Base-by-base conservation (phyloP, 2,329 filamentous ascomycete species). In the Colletotrichum sidae region DNA sequence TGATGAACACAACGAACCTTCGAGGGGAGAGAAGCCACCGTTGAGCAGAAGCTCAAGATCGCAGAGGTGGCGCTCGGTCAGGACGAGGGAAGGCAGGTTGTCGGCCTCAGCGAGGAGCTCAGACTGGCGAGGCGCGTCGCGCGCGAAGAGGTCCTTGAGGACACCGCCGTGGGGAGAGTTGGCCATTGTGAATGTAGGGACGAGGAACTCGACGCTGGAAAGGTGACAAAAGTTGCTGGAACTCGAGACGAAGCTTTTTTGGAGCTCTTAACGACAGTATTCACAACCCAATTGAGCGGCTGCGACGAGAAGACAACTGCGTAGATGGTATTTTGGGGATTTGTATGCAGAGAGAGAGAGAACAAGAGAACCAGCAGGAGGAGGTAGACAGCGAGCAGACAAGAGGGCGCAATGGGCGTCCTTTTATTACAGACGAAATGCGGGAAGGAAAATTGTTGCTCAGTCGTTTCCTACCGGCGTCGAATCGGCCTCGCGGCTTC, bases 31-130 rank as follows among this genome's bases (percentile, higher is more conserved):
- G 85, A 99, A 99, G 70, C 96, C 96, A 78, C 96, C 96, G 80
- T 94, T 98, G 80, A 99, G 90, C 76, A 99, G 94, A 81, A 99
- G 83, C 83, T 99, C 96, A 71, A 99, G 87, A 86, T 99, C 96
- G 82, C 96, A 99, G 54, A 99, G 90, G 82, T 99, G 96, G 75
- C 96, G 90, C 86, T 99, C 96, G 55, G 88, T 92, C 71, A 99
- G 89, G 66, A 91, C 83, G 71, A 99, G 86, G 42, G 95, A 92
- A 42, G 94, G 93, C 50, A 98, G 89, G 38, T 77, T 90, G 85
- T 97, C 94, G 46, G 95, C 92, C 83, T 99, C 96, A 51, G 87
- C 88, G 61, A 84, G 83, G 69, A 99, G 91, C 83, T 97, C 85
- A 69, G 85, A 85, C 71, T 96, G 91, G 76, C 92, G 90, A 72